Evolutionary conservation across 805 yeast species (phyloP).

Genomic region (Candida multigemmis): DNA sequence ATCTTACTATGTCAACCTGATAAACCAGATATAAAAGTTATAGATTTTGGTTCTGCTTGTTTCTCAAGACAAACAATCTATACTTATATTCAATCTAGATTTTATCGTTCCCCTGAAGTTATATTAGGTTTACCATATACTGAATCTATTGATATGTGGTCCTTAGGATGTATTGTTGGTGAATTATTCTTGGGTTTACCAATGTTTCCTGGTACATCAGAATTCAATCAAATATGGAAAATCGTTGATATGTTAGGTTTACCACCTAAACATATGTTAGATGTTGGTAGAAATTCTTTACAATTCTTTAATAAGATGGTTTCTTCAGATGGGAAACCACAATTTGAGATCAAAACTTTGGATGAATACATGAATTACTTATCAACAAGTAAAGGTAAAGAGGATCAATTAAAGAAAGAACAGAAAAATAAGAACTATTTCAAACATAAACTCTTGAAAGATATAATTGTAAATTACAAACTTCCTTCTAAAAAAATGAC

Average conservation of each 20-base stretch:
- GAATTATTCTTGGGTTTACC: constrained; percentile 90
- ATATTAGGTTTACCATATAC: constrained; percentile 87
- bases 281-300: constrained; percentile 79
- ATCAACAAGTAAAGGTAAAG: constrained; percentile 15
- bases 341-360: constrained; percentile 20
- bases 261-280: constrained; percentile 96
- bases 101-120: constrained; percentile 93
- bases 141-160: constrained; percentile 95
- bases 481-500: constrained; percentile 53
- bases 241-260: constrained; percentile 73
- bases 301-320: constrained; percentile 51
- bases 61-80: constrained; percentile 83
- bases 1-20: constrained; percentile 73
- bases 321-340: constrained; percentile 11
- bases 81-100: constrained; percentile 87
- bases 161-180: constrained; percentile 85
- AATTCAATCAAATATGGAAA: constrained; percentile 80
- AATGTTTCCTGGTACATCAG: constrained; percentile 89
- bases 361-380: constrained; percentile 27
- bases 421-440: constrained; percentile 83
- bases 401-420: constrained; percentile 37
- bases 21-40: constrained; percentile 79
- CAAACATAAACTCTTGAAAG: constrained; percentile 51
- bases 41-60: constrained; percentile 95
- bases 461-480: constrained; percentile 70